These are phyloP conservation scores for Yamadazyma mexicana DNA, from an alignment of 1,139 yeast genomes.

Conservation along the genomic window DNA sequence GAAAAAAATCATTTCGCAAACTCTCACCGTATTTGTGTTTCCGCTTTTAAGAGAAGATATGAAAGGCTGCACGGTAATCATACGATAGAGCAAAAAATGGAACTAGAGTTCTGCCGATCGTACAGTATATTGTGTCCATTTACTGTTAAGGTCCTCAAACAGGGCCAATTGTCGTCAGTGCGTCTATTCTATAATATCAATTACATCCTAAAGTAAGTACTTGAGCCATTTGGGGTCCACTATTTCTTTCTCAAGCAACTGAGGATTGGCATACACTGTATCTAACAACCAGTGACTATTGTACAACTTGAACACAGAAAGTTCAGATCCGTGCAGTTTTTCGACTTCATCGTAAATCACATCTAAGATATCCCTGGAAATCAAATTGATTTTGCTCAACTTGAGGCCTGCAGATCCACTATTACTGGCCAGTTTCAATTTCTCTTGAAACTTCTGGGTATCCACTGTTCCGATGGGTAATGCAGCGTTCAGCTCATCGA, in stretches of 20 bases:
- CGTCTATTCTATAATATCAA: neutral
- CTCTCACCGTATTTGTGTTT: too few species aligned
- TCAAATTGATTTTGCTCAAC: slow-evolving; percentile 23
- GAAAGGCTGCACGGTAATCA: too few species aligned
- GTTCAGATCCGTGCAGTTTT: slow-evolving; percentile 18
- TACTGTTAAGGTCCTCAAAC: too few species aligned
- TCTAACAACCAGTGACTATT: slow-evolving; percentile 46
- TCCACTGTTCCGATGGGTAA: slow-evolving; percentile 43
- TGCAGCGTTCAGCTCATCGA: slow-evolving; percentile 17
- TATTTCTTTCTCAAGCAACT: slow-evolving; percentile 37
- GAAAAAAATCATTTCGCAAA: neutral
- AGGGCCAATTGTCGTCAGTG: neutral
- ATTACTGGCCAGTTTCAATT: slow-evolving; percentile 16
- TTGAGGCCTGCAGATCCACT: slow-evolving; percentile 5
- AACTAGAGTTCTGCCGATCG: too few species aligned
- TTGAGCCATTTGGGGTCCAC: slow-evolving; percentile 40
- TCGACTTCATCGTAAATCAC: slow-evolving; percentile 30
- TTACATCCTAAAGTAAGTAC: slow-evolving; percentile 38
- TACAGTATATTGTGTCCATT: too few species aligned
- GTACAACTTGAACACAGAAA: slow-evolving; percentile 36
- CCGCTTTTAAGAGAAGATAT: too few species aligned
- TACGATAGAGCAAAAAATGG: too few species aligned
- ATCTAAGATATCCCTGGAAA: slow-evolving; percentile 25
- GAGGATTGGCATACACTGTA: slow-evolving; percentile 42
- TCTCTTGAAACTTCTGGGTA: slow-evolving; percentile 30